phyloP scores from a whole-genome alignment of 2,329 filamentous ascomycete species.

The Paradendryphiella salina region DNA sequence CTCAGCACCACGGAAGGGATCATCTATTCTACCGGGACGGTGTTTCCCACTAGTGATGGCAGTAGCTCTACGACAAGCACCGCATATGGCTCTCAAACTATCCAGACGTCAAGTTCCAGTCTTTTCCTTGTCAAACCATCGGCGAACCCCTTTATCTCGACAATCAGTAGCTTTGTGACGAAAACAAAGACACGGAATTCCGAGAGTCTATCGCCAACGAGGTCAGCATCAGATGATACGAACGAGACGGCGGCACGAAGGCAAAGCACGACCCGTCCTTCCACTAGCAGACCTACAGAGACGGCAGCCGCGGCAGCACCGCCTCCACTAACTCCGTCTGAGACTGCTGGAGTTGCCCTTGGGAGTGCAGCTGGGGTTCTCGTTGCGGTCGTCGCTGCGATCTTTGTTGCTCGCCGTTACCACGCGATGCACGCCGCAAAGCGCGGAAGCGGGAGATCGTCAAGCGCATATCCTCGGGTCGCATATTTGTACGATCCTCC shows the following conservation, averaged over 20 bases:
- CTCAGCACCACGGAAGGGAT: not conserved
- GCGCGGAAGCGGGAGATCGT: conserved; percentile 21
- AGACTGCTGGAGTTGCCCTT: conserved; percentile 44
- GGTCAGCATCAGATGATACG: not conserved
- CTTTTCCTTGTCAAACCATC: not conserved
- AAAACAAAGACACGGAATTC: not conserved
- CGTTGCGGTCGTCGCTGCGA: conserved; percentile 38
- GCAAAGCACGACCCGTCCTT: conserved; percentile 1
- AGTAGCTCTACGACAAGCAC: not conserved
- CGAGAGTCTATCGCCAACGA: not conserved
- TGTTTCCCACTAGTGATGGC: not conserved
- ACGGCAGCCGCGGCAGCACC: conserved; percentile 15
- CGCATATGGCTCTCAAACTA: not conserved
- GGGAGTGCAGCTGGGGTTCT: conserved; percentile 40
- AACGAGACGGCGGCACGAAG: not conserved
- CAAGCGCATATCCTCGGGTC: conserved; percentile 37
- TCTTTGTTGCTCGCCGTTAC: conserved; percentile 42
- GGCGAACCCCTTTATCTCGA: not conserved
- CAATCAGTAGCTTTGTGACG: not conserved
- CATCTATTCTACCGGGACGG: not conserved
- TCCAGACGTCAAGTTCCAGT: no score
- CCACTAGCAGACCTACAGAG: conserved; percentile 19
- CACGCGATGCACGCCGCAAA: conserved; percentile 25
- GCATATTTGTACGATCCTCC: conserved; percentile 44
- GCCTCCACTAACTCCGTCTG: conserved; percentile 31